Conservation (phyloP, 208 protist species). For the Leishmania amazonensis region DNA sequence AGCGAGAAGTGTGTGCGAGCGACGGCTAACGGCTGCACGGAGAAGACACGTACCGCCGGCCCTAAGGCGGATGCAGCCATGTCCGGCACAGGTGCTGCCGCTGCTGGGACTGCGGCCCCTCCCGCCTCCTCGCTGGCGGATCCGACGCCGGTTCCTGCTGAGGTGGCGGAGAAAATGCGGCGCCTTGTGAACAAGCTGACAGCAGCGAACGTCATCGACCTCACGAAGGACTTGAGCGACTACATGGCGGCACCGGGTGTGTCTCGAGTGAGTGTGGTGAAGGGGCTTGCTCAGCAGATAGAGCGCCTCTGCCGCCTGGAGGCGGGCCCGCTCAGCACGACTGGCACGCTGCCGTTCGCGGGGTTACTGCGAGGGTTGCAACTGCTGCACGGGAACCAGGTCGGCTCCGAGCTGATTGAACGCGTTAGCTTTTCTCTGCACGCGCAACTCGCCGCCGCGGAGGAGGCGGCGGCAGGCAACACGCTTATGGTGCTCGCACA, state of each 20-base stretch:
- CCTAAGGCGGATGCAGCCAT: not conserved
- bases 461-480: conserved; percentile 62
- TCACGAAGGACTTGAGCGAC: conserved; percentile 62
- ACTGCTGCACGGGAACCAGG: conserved; percentile 67
- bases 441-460: conserved; percentile 38
- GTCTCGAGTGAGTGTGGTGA: conserved; percentile 59
- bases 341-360: conserved; percentile 69
- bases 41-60: not conserved
- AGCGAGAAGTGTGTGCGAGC: not conserved
- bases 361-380: conserved; percentile 78
- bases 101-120: not conserved
- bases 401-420: conserved; percentile 75
- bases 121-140: conserved; percentile 5
- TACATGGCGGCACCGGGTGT: conserved; percentile 42
- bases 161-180: conserved; percentile 43
- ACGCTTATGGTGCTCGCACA: conserved; percentile 71
- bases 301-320: conserved; percentile 63
- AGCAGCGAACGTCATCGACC: conserved; percentile 68
- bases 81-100: not conserved
- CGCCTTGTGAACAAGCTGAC: conserved; percentile 82
- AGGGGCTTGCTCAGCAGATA: conserved; percentile 52
- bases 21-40: not conserved
- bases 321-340: conserved; percentile 53
- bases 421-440: conserved; percentile 48
- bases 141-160: conserved; percentile 18